Percentiles rank a stretch among this genome's conserved stretches.
phyloP scores from a whole-genome alignment of 495 filamentous ascomycete species.

The Annulohypoxylon stygium region DNA sequence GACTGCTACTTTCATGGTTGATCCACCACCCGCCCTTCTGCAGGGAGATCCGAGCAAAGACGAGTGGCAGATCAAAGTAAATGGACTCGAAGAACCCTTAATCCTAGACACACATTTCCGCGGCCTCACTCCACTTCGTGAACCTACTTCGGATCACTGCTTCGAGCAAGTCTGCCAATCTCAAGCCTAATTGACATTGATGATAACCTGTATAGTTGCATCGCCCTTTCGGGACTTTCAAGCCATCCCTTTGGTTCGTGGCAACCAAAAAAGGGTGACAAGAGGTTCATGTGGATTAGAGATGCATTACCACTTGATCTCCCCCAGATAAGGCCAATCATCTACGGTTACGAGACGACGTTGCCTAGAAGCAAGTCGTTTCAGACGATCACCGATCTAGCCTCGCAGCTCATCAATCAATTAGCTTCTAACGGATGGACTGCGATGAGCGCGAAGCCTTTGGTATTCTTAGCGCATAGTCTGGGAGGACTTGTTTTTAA shows the following conservation, averaged over 20 bases:
- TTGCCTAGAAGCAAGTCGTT: neutral
- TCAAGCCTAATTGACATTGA: neutral
- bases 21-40: neutral
- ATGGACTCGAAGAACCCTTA: neutral
- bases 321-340: neutral
- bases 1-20: neutral
- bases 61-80: neutral
- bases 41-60: neutral
- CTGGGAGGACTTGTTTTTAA: constrained; percentile 54
- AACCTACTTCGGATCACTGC: neutral
- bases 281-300: constrained; percentile 6
- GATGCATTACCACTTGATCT: neutral
- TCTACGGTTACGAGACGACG: constrained; percentile 3
- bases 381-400: constrained; percentile 23
- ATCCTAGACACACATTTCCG: constrained; percentile 4
- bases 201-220: constrained; percentile 7
- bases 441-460: constrained; percentile 24
- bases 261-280: neutral
- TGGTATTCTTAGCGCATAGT: constrained; percentile 55
- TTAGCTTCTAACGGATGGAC: constrained; percentile 20
- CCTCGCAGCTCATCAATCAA: constrained; percentile 11
- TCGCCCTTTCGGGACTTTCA: neutral
- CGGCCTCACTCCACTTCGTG: neutral
- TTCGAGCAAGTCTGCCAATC: neutral
- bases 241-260: constrained; percentile 13